A percentile compares a stretch with the other conserved stretches of the same genome.
These are phyloP conservation scores for Typha latifolia DNA, from an alignment of 176 grass and related monocot species.

Conservation along the genomic window DNA sequence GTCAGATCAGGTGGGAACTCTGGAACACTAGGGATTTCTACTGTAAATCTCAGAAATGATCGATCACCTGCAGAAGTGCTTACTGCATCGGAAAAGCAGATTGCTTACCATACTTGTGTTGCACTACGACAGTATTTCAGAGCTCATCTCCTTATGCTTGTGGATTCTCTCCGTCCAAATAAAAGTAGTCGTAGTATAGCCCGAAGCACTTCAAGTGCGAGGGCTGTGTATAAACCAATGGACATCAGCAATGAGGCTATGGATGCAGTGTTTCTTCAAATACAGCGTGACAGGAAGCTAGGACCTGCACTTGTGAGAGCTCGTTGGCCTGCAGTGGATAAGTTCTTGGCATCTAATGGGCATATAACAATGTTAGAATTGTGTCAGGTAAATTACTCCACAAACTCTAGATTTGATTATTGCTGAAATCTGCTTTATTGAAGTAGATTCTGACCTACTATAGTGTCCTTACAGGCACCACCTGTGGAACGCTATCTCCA, in stretches of 20 bases:
- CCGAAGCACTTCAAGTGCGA: slow-evolving; percentile 68
- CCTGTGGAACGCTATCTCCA: slow-evolving; percentile 77
- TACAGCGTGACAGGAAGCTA: slow-evolving; percentile 90
- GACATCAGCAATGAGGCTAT: slow-evolving; percentile 91
- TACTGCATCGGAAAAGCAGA: slow-evolving; percentile 84
- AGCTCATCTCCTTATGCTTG: slow-evolving; percentile 80
- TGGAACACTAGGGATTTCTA: slow-evolving; percentile 42
- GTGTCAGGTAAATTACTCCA: slow-evolving; percentile 53
- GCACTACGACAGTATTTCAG: slow-evolving; percentile 88
- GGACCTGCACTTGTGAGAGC: slow-evolving; percentile 77
- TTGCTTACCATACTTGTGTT: slow-evolving; percentile 94
- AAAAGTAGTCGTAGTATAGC: slow-evolving; percentile 71
- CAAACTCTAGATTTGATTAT: background rate
- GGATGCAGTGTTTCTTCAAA: slow-evolving; percentile 81
- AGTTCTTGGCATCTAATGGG: slow-evolving; percentile 80
- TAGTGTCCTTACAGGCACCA: slow-evolving; percentile 48
- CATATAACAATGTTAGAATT: slow-evolving; percentile 85
- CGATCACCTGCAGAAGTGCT: slow-evolving; percentile 54
- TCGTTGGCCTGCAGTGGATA: slow-evolving; percentile 70
- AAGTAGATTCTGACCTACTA: slow-evolving; percentile 15
- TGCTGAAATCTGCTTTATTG: too few species aligned
- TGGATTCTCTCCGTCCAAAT: slow-evolving; percentile 89
- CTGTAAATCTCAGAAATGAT: slow-evolving; percentile 47
- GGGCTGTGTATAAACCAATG: slow-evolving; percentile 77
- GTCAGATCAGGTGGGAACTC: slow-evolving; percentile 68